These are phyloP conservation scores for Mycena belliarum DNA, from an alignment of 768 basidiomycete genomes.

Conservation along the genomic window DNA sequence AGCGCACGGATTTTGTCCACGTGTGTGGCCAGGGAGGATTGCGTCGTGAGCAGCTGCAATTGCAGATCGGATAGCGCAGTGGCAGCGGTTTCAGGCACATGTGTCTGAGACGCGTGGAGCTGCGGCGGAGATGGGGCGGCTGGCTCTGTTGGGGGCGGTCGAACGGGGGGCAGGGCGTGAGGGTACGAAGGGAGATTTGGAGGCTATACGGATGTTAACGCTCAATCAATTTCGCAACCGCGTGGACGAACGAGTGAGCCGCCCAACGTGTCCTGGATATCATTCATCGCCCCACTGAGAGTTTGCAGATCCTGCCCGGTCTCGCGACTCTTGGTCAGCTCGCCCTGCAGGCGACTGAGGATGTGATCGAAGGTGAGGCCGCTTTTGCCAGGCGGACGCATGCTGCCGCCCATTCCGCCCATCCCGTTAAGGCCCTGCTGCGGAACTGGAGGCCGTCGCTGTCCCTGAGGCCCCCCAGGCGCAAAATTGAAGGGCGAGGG, in stretches of 20 bases:
- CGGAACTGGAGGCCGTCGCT: conserved; percentile 59
- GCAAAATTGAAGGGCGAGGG: conserved; percentile 25
- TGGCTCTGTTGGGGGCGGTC: conserved; percentile 35
- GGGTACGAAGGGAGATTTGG: conserved; percentile 65
- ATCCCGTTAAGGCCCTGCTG: conserved; percentile 66
- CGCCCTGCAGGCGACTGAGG: conserved; percentile 82
- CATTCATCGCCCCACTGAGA: conserved; percentile 76
- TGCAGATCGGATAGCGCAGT: conserved; percentile 63
- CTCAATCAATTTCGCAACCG: conserved; percentile 6
- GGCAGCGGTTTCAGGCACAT: conserved; percentile 22
- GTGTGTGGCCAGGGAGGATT: conserved; percentile 71
- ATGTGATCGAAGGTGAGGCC: conserved; percentile 93
- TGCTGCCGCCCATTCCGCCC: conserved; percentile 75
- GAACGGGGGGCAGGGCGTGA: conserved; percentile 64
- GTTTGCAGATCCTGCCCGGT: conserved; percentile 84
- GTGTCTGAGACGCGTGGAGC: conserved; percentile 26
- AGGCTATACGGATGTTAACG: conserved; percentile 44
- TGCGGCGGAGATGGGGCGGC: conserved; percentile 22
- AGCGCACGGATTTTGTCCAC: conserved; percentile 81
- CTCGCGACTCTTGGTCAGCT: conserved; percentile 94
- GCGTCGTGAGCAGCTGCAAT: conserved; percentile 81
- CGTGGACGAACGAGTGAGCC: conserved; percentile 67
- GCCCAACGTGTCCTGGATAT: conserved; percentile 90
- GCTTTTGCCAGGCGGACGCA: conserved; percentile 76
- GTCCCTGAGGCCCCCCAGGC: conserved; percentile 30